Evolutionary conservation across 208 protist species (phyloP).

Genomic region (Novymonas esmeraldas): DNA sequence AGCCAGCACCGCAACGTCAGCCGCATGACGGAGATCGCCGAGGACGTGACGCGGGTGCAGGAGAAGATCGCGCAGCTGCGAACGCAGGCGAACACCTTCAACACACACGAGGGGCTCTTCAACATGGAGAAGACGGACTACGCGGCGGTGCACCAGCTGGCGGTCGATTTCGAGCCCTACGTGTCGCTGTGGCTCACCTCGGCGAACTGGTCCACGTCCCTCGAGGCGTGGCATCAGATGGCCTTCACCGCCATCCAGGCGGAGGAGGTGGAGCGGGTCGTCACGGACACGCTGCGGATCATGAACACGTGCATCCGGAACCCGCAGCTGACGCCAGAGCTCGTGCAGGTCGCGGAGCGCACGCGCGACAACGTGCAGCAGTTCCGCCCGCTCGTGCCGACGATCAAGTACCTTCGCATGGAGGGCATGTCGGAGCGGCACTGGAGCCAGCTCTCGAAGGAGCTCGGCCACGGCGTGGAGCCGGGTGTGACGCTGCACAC

Average conservation of each 20-base stretch:
- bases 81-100: conserved; percentile 91
- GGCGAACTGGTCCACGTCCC: conserved; percentile 83
- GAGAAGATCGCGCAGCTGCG: conserved; percentile 87
- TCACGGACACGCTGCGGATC: conserved; percentile 70
- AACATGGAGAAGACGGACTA: conserved; percentile 95
- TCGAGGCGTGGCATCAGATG: conserved; percentile 83
- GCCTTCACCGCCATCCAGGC: conserved; percentile 89
- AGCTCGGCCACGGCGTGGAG: conserved; percentile 90
- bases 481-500: conserved; percentile 87
- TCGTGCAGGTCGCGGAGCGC: conserved; percentile 88
- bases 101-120: conserved; percentile 95
- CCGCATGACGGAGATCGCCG: conserved; percentile 89
- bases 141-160: conserved; percentile 78
- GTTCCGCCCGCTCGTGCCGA: conserved; percentile 96
- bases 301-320: conserved; percentile 89
- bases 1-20: conserved; percentile 87
- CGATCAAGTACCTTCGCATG: conserved; percentile 94
- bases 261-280: conserved; percentile 90
- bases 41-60: conserved; percentile 83
- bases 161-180: conserved; percentile 97
- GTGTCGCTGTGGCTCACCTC: conserved; percentile 94
- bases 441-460: conserved; percentile 94
- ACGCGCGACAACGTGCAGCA: conserved; percentile 92
- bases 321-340: conserved; percentile 78
- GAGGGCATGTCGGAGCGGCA: conserved; percentile 97